A percentile compares a stretch with the other conserved stretches of the same genome.
Evolutionary conservation across 768 basidiomycete species (phyloP).

Genomic region (Lactarius hengduanensis): DNA sequence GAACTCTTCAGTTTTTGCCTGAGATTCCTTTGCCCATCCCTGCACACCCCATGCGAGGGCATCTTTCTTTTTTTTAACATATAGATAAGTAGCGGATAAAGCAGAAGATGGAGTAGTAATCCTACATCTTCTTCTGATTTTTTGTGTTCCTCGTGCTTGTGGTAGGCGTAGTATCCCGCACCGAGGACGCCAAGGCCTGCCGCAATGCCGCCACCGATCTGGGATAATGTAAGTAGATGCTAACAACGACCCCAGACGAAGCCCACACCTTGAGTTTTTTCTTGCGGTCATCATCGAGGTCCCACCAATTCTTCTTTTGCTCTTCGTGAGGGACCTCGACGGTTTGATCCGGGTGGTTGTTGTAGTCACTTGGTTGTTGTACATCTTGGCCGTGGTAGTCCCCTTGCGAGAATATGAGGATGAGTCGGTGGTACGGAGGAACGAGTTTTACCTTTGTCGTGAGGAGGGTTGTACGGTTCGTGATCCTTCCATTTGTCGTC

Average conservation of each 20-base stretch:
- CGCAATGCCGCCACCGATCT: constrained; percentile 66
- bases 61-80: constrained; percentile 41
- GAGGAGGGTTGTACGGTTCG: constrained; percentile 19
- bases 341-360: constrained; percentile 34
- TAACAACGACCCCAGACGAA: neutral
- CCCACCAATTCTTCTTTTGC: constrained; percentile 55
- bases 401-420: neutral
- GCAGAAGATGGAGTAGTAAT: neutral
- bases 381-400: constrained; percentile 21
- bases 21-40: constrained; percentile 59
- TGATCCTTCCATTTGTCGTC: constrained; percentile 31
- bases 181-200: constrained; percentile 53
- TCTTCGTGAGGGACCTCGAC: constrained; percentile 43
- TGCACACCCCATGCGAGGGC: constrained; percentile 48
- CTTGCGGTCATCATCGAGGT: constrained; percentile 54
- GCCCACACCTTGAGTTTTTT: constrained; percentile 52
- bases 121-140: constrained; percentile 55
- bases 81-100: neutral
- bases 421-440: neutral
- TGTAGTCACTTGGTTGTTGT: constrained; percentile 28
- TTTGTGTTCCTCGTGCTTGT: constrained; percentile 48
- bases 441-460: constrained; percentile 26
- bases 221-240: constrained; percentile 3
- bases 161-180: constrained; percentile 51
- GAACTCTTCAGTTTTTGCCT: constrained; percentile 51